Base-by-base conservation (phyloP, 2,329 filamentous ascomycete genomes). In the Pezicula rhizophila region DNA sequence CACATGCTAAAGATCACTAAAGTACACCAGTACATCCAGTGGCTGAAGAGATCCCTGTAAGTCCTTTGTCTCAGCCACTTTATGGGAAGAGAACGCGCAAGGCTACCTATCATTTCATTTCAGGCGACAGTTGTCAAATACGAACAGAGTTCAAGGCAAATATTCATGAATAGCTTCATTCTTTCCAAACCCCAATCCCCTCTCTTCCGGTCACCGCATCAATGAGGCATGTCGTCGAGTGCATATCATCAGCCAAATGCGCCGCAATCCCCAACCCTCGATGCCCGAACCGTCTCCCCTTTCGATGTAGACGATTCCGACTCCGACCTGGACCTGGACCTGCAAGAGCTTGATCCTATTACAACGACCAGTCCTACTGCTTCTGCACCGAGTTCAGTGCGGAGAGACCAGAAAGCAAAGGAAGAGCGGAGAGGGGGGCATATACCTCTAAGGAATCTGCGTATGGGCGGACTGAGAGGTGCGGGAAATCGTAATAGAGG, bases 261-360 rank as follows among this genome's bases (percentile, higher is more conserved):
- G 62, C 82, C 82, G 68, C 81, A 85, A 68, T 80, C 78, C 52
- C 76, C 77, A 52, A 68, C 73, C 60, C 40, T 42, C 40, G 14
- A 42, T 42, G 18, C 40, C 40, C 40, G 40, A 26, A 42, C 40
- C 12, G 40, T 42, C 10, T 42, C 40, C 25, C 40, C 40, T 42
- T 42, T 42, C 40, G 73, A 81, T 66, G 68, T 73, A 60, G 74
- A 82, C 68, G 85, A 90, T 64, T 87, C 84, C 64, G 87, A 91
- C 65, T 88, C 84, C 44, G 72, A 92, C 65, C 79, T 85, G 58
- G 84, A 88, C 54, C 75, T 93, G 61, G 85, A 91, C 60, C 77
- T 89, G 58, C 78, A 89, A 62, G 88, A 92, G 73, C 82, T 93
- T 57, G 87, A 91, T 64, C 86, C 87, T 48, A 49, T 67, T 51